Evolutionary conservation across 768 basidiomycete genomes (phyloP).

Genomic region (Leucocoprinus sp.): DNA sequence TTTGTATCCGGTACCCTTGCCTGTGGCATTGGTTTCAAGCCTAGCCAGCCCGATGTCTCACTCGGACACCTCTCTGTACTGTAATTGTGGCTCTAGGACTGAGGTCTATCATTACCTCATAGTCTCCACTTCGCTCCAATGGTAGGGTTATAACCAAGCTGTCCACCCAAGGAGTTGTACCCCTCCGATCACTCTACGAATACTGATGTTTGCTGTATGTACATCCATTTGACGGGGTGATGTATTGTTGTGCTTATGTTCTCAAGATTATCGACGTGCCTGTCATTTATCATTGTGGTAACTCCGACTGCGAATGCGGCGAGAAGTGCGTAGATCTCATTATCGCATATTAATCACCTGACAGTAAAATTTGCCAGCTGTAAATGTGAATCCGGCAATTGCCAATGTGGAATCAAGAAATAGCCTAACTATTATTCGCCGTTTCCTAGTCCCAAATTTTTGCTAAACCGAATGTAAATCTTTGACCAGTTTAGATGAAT

Average conservation of each 20-base stretch:
- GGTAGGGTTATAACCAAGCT: background rate
- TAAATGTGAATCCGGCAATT: constrained; percentile 6
- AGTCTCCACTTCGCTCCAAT: background rate
- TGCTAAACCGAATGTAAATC: no score
- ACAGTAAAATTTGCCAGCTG: background rate
- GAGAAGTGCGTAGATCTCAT: background rate
- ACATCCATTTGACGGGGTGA: background rate
- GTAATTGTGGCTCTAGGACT: background rate
- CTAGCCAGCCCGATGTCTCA: no score
- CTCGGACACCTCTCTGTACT: no score
- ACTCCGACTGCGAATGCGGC: constrained; percentile 4
- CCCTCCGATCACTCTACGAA: background rate
- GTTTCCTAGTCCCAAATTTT: background rate
- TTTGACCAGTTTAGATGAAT: no score
- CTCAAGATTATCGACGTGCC: background rate
- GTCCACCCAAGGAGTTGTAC: background rate
- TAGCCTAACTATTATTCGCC: background rate
- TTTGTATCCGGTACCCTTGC: no score
- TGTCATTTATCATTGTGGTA: constrained; percentile 3
- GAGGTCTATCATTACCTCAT: background rate
- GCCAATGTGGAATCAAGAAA: constrained; percentile 8
- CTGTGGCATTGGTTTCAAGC: no score
- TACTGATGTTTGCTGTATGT: constrained; percentile 3
- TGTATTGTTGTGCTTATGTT: background rate
- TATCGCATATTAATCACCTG: background rate